These are phyloP conservation scores for Arthrinium phaeospermum DNA, from an alignment of 2,329 filamentous ascomycete species.

Conservation along the genomic window DNA sequence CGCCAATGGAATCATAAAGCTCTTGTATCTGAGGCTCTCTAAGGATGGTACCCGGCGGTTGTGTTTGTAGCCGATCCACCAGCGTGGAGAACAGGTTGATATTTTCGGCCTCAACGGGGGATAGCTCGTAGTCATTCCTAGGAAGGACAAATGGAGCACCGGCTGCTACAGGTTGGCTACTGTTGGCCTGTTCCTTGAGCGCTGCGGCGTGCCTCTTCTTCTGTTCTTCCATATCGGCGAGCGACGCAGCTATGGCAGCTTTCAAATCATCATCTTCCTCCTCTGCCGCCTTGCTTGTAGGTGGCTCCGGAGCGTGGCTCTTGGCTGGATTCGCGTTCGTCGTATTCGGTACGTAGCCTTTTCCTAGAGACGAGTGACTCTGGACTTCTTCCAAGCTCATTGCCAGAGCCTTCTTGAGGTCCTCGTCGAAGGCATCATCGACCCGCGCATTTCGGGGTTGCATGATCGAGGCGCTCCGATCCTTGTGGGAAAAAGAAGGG, in stretches of 20 bases:
- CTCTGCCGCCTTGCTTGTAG: constrained; percentile 60
- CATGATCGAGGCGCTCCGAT: constrained; percentile 72
- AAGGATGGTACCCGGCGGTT: constrained; percentile 94
- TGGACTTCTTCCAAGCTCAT: constrained; percentile 97
- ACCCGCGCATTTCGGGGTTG: constrained; percentile 88
- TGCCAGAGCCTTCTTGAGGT: constrained; percentile 88
- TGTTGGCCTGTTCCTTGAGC: constrained; percentile 78
- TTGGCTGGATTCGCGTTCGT: constrained; percentile 37
- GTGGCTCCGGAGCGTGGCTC: constrained; percentile 26
- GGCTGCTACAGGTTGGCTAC: constrained; percentile 52
- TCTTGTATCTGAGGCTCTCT: constrained; percentile 98
- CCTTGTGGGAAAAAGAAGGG: constrained; percentile 59
- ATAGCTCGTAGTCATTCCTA: constrained; percentile 94
- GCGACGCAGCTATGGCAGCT: constrained; percentile 90
- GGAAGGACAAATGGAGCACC: constrained; percentile 65
- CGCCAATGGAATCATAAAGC: constrained; percentile 95
- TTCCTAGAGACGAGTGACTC: constrained; percentile 58
- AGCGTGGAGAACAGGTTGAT: constrained; percentile 95
- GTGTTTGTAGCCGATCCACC: constrained; percentile 92
- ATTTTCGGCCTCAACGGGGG: constrained; percentile 92
- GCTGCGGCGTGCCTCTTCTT: constrained; percentile 87
- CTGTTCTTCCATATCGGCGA: constrained; percentile 97
- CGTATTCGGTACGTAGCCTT: constrained; percentile 72
- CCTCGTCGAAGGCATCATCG: constrained; percentile 92
- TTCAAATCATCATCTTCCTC: constrained; percentile 94